phyloP scores from a whole-genome alignment of 306 rosid species.

The Lupinus albus region DNA sequence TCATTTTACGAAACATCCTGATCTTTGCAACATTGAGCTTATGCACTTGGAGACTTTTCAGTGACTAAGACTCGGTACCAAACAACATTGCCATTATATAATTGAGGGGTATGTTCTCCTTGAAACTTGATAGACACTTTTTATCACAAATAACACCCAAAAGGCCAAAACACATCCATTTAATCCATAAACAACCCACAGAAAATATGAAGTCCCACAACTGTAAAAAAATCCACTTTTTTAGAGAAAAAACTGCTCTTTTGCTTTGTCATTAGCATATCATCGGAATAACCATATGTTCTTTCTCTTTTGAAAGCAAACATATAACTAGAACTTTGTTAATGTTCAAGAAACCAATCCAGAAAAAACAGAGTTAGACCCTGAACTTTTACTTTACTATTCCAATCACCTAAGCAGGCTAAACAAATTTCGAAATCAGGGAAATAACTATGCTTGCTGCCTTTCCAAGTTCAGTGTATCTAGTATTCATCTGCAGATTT shows the following conservation, averaged over 20 bases:
- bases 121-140: too few species aligned
- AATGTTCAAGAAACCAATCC: too few species aligned
- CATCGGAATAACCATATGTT: too few species aligned
- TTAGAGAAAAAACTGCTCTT: too few species aligned
- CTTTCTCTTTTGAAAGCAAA: too few species aligned
- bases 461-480: neutral
- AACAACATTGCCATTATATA: neutral
- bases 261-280: too few species aligned
- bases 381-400: constrained; percentile 4
- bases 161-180: neutral
- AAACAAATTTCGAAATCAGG: constrained; percentile 16
- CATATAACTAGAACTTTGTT: too few species aligned
- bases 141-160: neutral
- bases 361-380: too few species aligned
- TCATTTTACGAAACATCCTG: too few species aligned
- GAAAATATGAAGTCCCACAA: too few species aligned
- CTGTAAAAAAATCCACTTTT: too few species aligned
- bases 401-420: constrained; percentile 31
- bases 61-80: too few species aligned
- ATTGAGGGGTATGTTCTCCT: neutral
- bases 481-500: neutral
- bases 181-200: neutral
- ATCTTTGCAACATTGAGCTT: neutral
- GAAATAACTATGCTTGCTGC: neutral
- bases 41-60: neutral